These are phyloP conservation scores for Sambucus nigra DNA, from an alignment of 129 eudicot species.

Conservation along the genomic window DNA sequence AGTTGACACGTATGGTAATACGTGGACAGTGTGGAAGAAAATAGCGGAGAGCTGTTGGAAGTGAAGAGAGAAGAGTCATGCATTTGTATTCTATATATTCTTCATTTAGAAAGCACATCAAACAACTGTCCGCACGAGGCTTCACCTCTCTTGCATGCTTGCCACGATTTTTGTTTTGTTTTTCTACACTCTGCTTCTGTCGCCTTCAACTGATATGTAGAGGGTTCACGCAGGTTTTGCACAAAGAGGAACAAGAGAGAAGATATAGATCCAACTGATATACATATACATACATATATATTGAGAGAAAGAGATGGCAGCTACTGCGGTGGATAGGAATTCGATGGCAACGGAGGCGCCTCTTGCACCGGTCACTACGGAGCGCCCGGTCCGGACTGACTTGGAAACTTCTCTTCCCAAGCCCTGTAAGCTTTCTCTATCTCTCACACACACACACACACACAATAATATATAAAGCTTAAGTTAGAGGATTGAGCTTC, in stretches of 20 bases:
- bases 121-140: neutral
- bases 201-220: neutral
- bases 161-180: neutral
- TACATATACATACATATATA: too few relatives aligned
- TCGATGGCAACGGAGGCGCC: slow-evolving; percentile 61
- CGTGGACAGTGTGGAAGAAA: too few relatives aligned
- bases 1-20: too few relatives aligned
- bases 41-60: too few relatives aligned
- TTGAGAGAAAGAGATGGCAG: neutral
- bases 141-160: neutral
- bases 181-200: neutral
- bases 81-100: neutral
- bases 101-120: neutral
- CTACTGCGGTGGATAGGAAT: slow-evolving; percentile 17
- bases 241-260: neutral
- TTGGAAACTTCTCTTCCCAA: slow-evolving; percentile 74
- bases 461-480: too few relatives aligned
- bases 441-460: too few relatives aligned
- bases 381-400: slow-evolving; percentile 59
- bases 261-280: neutral
- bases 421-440: slow-evolving; percentile 54
- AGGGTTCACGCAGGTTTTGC: neutral
- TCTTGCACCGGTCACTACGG: slow-evolving; percentile 55
- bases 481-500: too few relatives aligned
- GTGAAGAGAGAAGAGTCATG: neutral